A percentile compares a stretch with the other conserved stretches of the same genome.
These are phyloP conservation scores for Coniochaeta sp. DNA, from an alignment of 2,329 filamentous ascomycete species.

Conservation along the genomic window DNA sequence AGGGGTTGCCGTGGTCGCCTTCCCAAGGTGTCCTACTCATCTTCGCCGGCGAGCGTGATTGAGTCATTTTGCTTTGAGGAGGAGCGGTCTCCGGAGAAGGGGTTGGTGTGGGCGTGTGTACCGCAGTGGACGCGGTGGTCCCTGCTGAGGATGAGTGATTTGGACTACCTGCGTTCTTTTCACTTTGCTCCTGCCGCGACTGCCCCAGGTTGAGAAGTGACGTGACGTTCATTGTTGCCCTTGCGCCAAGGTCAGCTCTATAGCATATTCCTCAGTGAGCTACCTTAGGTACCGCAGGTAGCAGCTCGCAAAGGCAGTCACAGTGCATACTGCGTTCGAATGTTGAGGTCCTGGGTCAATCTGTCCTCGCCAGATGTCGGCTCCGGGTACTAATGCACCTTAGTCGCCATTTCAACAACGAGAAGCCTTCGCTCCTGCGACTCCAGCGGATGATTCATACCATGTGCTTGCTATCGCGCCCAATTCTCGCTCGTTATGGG, in stretches of 20 bases:
- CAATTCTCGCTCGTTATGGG: not conserved
- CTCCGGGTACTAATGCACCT: too few species aligned
- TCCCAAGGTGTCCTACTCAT: conserved; percentile 42
- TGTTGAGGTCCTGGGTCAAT: too few species aligned
- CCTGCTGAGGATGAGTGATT: not conserved
- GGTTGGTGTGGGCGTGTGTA: not conserved
- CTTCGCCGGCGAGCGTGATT: conserved; percentile 10
- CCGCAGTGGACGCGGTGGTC: not conserved
- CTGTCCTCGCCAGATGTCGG: too few species aligned
- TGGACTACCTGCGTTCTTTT: not conserved
- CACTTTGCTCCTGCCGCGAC: not conserved
- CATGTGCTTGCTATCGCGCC: not conserved
- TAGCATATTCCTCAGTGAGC: too few species aligned
- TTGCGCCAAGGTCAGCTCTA: not conserved
- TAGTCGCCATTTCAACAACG: too few species aligned
- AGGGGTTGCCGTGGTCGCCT: conserved; percentile 36
- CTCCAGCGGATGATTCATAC: too few species aligned
- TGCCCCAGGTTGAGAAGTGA: not conserved
- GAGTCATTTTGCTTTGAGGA: not conserved
- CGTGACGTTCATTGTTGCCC: not conserved
- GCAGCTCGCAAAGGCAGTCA: not conserved
- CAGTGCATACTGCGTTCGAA: not conserved
- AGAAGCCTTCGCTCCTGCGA: too few species aligned
- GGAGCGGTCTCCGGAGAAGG: not conserved
- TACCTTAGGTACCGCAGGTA: too few species aligned